Base-by-base conservation (phyloP, 2,329 filamentous ascomycete species). In the Cordyceps tenuipes region DNA sequence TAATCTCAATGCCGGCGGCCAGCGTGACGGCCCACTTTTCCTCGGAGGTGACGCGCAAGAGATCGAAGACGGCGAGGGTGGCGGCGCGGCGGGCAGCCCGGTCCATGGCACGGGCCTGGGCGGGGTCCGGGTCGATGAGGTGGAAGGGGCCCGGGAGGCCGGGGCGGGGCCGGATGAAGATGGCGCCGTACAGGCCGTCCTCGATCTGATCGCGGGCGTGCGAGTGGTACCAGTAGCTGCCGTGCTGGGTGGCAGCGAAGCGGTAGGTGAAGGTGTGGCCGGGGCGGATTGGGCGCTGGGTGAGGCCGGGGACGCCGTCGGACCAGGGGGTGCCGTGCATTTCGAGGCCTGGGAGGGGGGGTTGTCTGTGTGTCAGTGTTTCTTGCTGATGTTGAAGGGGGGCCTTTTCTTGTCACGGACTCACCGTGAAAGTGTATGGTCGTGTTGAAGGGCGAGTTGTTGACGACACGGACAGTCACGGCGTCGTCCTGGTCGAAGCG, bases 151-250 rank as follows among this genome's bases (percentile, higher is more conserved):
- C 75, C 1, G 65, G 65, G 2, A 65, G 61, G 12, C 60, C 36
- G 0, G 60, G 29, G 0, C 68, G 62, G 50, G 77, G 73, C 46
- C 74, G 73, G 19, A 86, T 80, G 10, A 80, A 66, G 1, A 87
- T 79, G 3, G 82, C 70, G 0, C 83, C 84, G 55, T 79, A 82
- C 12, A 84, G 70, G 0, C 85, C 85, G 64, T 87, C 84, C 61
- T 83, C 79, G 15, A 86, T 74, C 62, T 85, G 82, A 1, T 77
- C 76, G 1, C 73, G 71, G 26, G 75, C 74, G 65, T 87, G 84
- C 0, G 81, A 77, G 69, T 86, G 84, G 64, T 86, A 87, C 75
- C 80, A 85, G 69, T 82, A 84, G 47, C 77, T 79, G 3, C 84
- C 84, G 64, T 82, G 79, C 59, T 83, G 77, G 0, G 73, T 75